phyloP scores from a whole-genome alignment of 2,329 filamentous ascomycete species.

The Fusarium coffeatum region DNA sequence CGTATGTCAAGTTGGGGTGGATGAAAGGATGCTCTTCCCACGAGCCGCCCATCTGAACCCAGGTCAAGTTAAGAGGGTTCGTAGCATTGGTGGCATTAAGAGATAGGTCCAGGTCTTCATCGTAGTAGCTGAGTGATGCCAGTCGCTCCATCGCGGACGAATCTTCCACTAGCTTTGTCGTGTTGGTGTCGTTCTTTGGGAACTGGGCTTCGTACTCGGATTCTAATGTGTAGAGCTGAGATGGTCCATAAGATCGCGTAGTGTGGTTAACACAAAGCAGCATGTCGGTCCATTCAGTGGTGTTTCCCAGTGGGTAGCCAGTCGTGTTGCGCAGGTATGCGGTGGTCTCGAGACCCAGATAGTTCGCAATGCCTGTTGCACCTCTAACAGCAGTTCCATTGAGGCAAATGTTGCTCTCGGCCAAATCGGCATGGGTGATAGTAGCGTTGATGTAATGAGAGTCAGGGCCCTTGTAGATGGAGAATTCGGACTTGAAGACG shows the following conservation, averaged over 20 bases:
- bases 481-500: constrained; percentile 51
- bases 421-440: constrained; percentile 43
- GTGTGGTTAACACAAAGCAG: constrained; percentile 52
- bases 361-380: constrained; percentile 45
- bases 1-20: constrained; percentile 53
- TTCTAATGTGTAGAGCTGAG: constrained; percentile 47
- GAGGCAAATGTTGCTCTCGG: constrained; percentile 37
- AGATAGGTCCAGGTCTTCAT: constrained; percentile 8
- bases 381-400: constrained; percentile 49
- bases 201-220: constrained; percentile 30
- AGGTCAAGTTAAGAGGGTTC: constrained; percentile 48
- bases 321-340: constrained; percentile 48
- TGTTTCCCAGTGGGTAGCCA: constrained; percentile 26
- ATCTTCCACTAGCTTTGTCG: constrained; percentile 7
- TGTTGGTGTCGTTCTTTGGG: constrained; percentile 29
- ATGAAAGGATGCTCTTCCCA: constrained; percentile 57
- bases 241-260: constrained; percentile 46
- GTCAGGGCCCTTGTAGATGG: constrained; percentile 53
- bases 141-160: constrained; percentile 9
- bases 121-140: constrained; percentile 2
- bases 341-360: constrained; percentile 46
- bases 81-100: constrained; percentile 44
- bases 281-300: constrained; percentile 46
- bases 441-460: constrained; percentile 56
- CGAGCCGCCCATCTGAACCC: constrained; percentile 54